Percentiles rank a stretch among this genome's conserved stretches.
Conservation (phyloP, 208 protist species). For the Trypanosoma brucei region DNA sequence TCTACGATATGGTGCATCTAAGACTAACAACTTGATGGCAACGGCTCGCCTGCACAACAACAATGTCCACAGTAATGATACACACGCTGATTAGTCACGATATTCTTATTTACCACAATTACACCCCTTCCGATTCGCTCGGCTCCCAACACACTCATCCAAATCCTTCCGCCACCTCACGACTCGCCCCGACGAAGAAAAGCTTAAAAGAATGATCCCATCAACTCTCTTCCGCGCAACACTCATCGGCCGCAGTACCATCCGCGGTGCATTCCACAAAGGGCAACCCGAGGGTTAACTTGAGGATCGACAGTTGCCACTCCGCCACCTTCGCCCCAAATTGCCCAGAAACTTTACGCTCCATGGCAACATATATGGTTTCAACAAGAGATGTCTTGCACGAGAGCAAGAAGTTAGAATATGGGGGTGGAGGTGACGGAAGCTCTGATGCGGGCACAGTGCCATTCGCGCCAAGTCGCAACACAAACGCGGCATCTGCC, state of each 20-base stretch:
- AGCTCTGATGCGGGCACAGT: conserved; percentile 5
- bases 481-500: conserved; percentile 39
- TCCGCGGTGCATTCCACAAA: conserved; percentile 22
- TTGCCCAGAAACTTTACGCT: conserved; percentile 48
- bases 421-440: conserved; percentile 16
- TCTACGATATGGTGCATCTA: no score
- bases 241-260: conserved; percentile 3
- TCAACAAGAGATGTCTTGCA: conserved; percentile 42
- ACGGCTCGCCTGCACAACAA: no score
- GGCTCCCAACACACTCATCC: no score
- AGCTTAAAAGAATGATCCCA: neutral
- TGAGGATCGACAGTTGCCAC: conserved; percentile 68
- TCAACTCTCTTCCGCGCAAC: neutral
- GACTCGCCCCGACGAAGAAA: neutral
- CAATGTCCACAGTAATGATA: no score
- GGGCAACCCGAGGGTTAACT: conserved; percentile 39
- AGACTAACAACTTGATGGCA: no score
- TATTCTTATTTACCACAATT: no score
- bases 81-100: no score
- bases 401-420: conserved; percentile 46
- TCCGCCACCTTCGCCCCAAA: conserved; percentile 51
- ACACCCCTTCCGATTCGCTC: no score
- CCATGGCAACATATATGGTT: conserved; percentile 42
- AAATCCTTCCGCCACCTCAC: no score
- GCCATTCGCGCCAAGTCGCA: conserved; percentile 27